Base-by-base conservation (phyloP, 495 filamentous ascomycete species). In the Hypoxylon lenormandii region DNA sequence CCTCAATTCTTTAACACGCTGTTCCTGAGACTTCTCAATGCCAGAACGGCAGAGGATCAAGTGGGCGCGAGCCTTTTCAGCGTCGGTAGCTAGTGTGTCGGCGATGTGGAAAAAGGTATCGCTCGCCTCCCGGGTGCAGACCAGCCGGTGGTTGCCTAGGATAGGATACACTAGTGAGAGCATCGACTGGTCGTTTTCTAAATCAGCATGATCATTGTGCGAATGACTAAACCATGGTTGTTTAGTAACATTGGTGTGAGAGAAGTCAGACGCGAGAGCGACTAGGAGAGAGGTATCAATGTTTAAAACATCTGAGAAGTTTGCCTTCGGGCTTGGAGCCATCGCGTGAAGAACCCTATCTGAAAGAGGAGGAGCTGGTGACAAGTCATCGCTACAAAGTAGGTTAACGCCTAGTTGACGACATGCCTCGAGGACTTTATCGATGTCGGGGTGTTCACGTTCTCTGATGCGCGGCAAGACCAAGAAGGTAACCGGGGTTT, bases 291-390 rank as follows among this genome's bases (percentile, higher is more conserved):
- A 79, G 3, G 75, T 79, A 51, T 82, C 80, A 50, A 81, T 55
- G 50, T 83, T 81, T 10, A 83, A 50, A 10, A 74, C 51, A 45
- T 69, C 37, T 0, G 79, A 72, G 47, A 79, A 70, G 15, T 57
- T 66, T 47, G 51, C 55, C 21, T 74, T 76, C 77, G 74, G 22
- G 56, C 66, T 59, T 68, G 80, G 68, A 78, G 80, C 70, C 84
- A 86, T 76, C 38, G 43, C 51, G n/a, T 69, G 74, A 1, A 84
- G 83, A 33, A 83, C 81, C 40, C 78, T 65, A 53, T 84, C 81
- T 0, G 85, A 79, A 21, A 86, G 52, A 26, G 66, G 65, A n/a
- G 53, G 56, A 22, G 66, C 59, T 5, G 65, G 55, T 22, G 66
- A 23, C 42, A 65, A 11, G 10, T 57, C 42, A 38, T 76, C 55